phyloP scores from a whole-genome alignment of 441 rosid genomes.

The Syzygium malaccense region DNA sequence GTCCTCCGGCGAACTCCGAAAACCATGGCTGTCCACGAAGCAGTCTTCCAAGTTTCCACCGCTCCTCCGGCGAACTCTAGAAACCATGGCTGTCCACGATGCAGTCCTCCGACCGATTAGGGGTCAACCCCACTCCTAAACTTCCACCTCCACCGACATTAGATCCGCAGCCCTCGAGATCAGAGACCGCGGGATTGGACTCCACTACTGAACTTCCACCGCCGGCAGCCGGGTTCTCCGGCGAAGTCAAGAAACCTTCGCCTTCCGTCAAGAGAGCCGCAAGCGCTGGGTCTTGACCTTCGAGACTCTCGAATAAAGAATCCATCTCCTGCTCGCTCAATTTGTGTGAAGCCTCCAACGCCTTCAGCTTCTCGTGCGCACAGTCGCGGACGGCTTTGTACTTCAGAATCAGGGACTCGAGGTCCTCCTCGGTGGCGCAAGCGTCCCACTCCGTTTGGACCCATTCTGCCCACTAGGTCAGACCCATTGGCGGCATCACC shows the following conservation, averaged over 20 bases:
- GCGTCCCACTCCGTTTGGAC: not conserved
- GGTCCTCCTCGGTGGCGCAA: not conserved
- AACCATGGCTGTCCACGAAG: not conserved
- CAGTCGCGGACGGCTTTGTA: not conserved
- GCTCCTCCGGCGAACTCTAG: not conserved
- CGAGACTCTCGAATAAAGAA: not conserved
- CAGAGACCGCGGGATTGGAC: not conserved
- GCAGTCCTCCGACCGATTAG: not conserved
- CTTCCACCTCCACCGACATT: accelerated
- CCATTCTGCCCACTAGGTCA: not conserved
- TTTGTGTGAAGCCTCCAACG: not conserved
- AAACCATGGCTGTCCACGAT: not conserved
- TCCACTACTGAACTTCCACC: not conserved
- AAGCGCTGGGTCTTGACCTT: not conserved
- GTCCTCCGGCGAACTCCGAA: not conserved
- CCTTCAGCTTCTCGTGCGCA: accelerated
- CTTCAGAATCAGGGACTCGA: no score
- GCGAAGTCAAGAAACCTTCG: not conserved
- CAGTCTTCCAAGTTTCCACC: not conserved
- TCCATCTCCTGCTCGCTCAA: not conserved
- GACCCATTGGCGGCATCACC: not conserved
- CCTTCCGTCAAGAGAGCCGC: not conserved
- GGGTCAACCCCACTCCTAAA: not conserved
- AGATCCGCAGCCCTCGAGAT: not conserved
- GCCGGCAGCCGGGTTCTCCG: not conserved